Percentiles rank a stretch among this genome's conserved stretches.
These are phyloP conservation scores for Albifimbria verrucaria DNA, from an alignment of 2,329 filamentous ascomycete genomes.

Conservation along the genomic window DNA sequence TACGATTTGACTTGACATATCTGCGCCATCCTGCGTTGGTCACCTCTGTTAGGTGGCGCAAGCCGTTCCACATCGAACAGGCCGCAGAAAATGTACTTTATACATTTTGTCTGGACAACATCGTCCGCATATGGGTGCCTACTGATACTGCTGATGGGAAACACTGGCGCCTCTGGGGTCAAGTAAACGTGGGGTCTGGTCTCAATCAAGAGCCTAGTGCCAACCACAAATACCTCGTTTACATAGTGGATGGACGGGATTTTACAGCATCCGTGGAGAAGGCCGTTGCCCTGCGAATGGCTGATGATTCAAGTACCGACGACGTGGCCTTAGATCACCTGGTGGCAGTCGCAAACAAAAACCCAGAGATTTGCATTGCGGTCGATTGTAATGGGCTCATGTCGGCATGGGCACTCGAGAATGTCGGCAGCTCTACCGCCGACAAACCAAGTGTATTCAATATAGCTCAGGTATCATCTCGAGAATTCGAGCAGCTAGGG, in stretches of 20 bases:
- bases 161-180: constrained; percentile 74
- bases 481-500: constrained; percentile 46
- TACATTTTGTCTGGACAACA: constrained; percentile 78
- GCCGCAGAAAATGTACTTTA: constrained; percentile 84
- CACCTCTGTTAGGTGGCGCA: constrained; percentile 83
- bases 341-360: constrained; percentile 79
- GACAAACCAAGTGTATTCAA: constrained; percentile 74
- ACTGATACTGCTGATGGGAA: constrained; percentile 69
- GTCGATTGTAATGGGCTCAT: constrained; percentile 81
- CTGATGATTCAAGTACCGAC: constrained; percentile 55
- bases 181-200: constrained; percentile 71
- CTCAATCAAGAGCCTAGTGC: constrained; percentile 46
- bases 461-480: constrained; percentile 70
- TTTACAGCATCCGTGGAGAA: constrained; percentile 75
- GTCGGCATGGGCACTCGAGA: constrained; percentile 91
- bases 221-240: constrained; percentile 43
- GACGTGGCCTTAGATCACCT: constrained; percentile 78
- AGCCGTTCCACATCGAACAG: constrained; percentile 72
- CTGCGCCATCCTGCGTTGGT: constrained; percentile 79
- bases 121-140: constrained; percentile 79
- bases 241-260: constrained; percentile 79
- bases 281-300: constrained; percentile 60
- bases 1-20: constrained; percentile 87
- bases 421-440: constrained; percentile 68
- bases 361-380: constrained; percentile 82